Evolutionary conservation across 768 basidiomycete genomes (phyloP).

Genomic region (Tylopilus sp.): DNA sequence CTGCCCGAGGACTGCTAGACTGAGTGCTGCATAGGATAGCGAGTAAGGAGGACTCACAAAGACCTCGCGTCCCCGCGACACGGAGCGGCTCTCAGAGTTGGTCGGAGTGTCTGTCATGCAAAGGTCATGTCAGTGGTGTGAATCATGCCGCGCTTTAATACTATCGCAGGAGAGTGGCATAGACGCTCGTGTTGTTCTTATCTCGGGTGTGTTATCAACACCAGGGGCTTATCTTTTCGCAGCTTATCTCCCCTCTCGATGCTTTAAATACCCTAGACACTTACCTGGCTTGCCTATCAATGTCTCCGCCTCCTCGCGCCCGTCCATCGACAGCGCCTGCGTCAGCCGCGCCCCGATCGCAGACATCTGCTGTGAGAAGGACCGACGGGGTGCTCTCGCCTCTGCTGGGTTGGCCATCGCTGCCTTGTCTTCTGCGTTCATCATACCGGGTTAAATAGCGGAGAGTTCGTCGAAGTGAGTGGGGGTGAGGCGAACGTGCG

Average conservation of each 20-base stretch:
- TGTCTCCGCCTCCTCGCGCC: constrained; percentile 2
- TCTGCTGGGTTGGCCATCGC: constrained; percentile 7
- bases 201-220: constrained; percentile 16
- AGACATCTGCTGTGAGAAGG: constrained; percentile 17
- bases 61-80: constrained; percentile 57
- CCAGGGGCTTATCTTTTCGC: constrained; percentile 15
- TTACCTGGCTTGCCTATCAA: constrained; percentile 17
- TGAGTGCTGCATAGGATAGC: not conserved
- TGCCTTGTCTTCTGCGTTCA: not conserved
- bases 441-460: constrained; percentile 10
- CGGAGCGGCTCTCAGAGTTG: constrained; percentile 40
- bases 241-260: constrained; percentile 14
- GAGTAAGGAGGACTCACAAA: constrained; percentile 40
- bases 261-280: constrained; percentile 5
- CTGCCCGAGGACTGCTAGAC: constrained; percentile 56
- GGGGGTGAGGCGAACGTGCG: constrained; percentile 15
- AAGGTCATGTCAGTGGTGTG: constrained; percentile 1
- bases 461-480: not conserved
- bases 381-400: constrained; percentile 4
- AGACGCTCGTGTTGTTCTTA: constrained; percentile 7
- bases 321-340: constrained; percentile 11
- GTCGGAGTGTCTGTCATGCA: constrained; percentile 25
- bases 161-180: not conserved
- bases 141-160: not conserved
- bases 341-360: constrained; percentile 18